phyloP scores from a whole-genome alignment of 2,329 filamentous ascomycete species.

The Arachnomyces sp. region DNA sequence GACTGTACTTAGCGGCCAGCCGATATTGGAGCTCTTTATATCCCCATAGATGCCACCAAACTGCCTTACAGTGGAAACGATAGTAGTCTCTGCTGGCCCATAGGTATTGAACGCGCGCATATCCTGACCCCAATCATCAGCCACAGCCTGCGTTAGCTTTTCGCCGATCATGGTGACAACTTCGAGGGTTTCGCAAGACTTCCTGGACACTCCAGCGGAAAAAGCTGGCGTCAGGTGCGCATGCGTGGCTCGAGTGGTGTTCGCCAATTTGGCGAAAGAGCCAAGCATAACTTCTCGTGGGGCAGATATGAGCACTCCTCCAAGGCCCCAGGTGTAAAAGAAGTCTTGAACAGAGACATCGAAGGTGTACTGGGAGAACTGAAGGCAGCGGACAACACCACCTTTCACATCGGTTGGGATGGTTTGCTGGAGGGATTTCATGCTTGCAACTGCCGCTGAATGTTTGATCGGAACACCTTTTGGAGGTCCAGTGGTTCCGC shows the following conservation, averaged over 20 bases:
- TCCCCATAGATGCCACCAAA: conserved; percentile 19
- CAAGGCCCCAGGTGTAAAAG: conserved; percentile 24
- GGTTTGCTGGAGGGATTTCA: conserved; percentile 25
- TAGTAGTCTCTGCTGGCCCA: conserved; percentile 31
- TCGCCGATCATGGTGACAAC: conserved; percentile 30
- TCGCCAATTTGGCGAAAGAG: conserved; percentile 20
- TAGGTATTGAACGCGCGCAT: conserved; percentile 32
- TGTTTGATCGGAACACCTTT: conserved; percentile 33
- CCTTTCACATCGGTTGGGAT: conserved; percentile 22
- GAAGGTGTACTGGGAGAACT: conserved; percentile 33
- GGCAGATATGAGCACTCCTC: conserved; percentile 20
- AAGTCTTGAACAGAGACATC: conserved; percentile 33
- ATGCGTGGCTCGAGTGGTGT: conserved; percentile 21
- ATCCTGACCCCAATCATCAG: conserved; percentile 30
- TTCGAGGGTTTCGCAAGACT: conserved; percentile 21
- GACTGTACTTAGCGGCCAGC: conserved; percentile 23
- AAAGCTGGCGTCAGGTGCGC: conserved; percentile 27
- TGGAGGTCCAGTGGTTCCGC: conserved; percentile 29
- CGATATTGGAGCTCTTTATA: conserved; percentile 24
- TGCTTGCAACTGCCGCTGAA: conserved; percentile 27
- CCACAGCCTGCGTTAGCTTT: conserved; percentile 24
- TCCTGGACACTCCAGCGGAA: conserved; percentile 20
- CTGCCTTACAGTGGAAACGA: conserved; percentile 24
- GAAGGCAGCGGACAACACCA: conserved; percentile 25
- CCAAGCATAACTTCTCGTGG: conserved; percentile 23